Evolutionary conservation across 192 early-diverging fungal species (phyloP).

Genomic region (Cetraspora pellucida): DNA sequence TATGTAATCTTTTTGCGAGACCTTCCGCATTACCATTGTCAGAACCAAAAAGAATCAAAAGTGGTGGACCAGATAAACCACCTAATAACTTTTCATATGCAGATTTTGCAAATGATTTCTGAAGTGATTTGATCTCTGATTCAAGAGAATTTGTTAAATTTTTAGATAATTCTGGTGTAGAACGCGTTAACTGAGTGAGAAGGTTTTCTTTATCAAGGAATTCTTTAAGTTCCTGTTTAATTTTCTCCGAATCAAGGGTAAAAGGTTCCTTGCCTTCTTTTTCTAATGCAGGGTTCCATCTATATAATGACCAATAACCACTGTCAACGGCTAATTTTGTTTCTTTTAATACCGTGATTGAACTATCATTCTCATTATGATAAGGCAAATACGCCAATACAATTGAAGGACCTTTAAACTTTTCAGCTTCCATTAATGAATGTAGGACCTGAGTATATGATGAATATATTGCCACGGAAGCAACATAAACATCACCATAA

Average conservation of each 20-base stretch:
- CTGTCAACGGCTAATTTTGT: conserved; percentile 88
- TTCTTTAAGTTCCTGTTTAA: conserved; percentile 75
- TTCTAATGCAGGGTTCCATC: conserved; percentile 81
- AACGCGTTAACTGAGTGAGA: conserved; percentile 72
- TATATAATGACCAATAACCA: conserved; percentile 93
- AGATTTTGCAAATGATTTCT: conserved; percentile 65
- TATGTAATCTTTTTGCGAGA: conserved; percentile 78
- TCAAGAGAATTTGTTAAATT: conserved; percentile 66
- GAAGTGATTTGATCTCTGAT: conserved; percentile 61
- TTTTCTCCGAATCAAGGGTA: conserved; percentile 73
- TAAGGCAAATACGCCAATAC: conserved; percentile 80
- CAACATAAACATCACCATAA: conserved; percentile 88
- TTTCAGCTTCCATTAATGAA: conserved; percentile 88
- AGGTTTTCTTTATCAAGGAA: conserved; percentile 87
- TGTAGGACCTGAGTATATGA: conserved; percentile 88
- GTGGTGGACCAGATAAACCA: conserved; percentile 74
- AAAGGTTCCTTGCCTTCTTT: conserved; percentile 65
- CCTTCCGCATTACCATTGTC: conserved; percentile 89
- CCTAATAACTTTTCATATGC: conserved; percentile 70
- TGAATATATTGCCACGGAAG: conserved; percentile 84
- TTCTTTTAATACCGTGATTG: conserved; percentile 82
- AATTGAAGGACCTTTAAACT: conserved; percentile 84
- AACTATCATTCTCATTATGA: conserved; percentile 53
- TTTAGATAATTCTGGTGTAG: conserved; percentile 64
- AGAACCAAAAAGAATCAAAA: conserved; percentile 88